Evolutionary conservation across 2,329 filamentous ascomycete genomes (phyloP), one percentile per base, ranked within the genome.

Genomic region (Sphaerostilbella broomeana): DNA sequence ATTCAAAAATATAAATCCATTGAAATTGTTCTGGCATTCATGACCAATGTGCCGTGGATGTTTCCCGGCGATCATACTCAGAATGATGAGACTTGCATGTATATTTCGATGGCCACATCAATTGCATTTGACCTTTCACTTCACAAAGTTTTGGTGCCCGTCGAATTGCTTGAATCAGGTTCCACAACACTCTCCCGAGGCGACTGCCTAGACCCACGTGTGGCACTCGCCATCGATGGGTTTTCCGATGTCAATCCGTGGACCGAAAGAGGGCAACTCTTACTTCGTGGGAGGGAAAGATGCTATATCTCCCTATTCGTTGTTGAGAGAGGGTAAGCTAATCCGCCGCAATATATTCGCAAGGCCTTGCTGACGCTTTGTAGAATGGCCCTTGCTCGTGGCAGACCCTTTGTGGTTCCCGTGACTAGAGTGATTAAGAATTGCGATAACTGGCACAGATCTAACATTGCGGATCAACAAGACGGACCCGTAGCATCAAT

Each of bases 11-110:
- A 78, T 51, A 73, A 79, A 40, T 86, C 82, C 0, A 79, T 84
- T 5, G 82, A 86, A 54, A 84, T 86, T 40, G 77, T 86, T 0
- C 63, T 86, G 1, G 82, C 79, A 0, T 86, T 86, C 52, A 81
- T 86, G 76, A 72, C 84, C 21, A 85, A 85, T 45, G 73, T 86
- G 6, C 82, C 82, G 0, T 86, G 82, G 82, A 84, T 86, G 72
- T 75, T 76, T 20, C 78, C 79, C 2, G 78, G 79, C 2, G 64
- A 73, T 43, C 77, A 82, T 51, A 80, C 77, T 56, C 79, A 79
- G 8, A 81, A 86, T 47, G 82, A 86, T 44, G 81, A 85, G 50
- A 84, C 82, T 0, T 84, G 80, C 42, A 73, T 76, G 28, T 86
- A 84, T 48, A 75, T 86, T 38, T 75, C 80, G 2, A 79, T 81